Base-by-base conservation (phyloP, 2,329 filamentous ascomycete genomes). In the Cadophora sp. region DNA sequence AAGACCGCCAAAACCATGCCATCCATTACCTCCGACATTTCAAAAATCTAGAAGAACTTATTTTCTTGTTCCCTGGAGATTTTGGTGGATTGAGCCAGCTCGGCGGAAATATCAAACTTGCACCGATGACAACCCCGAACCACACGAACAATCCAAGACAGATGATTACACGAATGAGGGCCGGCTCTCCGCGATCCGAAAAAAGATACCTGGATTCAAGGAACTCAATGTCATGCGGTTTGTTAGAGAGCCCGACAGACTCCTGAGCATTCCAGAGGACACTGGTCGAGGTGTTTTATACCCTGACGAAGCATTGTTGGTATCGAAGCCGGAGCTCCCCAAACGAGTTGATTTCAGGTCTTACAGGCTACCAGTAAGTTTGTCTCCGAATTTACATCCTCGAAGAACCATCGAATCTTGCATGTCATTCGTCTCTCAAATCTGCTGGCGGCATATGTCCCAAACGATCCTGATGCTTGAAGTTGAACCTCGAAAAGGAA, bases 211-310 rank as follows among this genome's bases (percentile, higher is more conserved):
- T 6, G 34, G 50, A 16, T 43, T 64, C 22, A 46, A 56, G 22
- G n/a, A 27, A 31, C 14, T 64, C 4, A n/a, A 22, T 56, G 19
- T 12, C 12, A 64, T 46, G 62, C 14, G 31, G 12, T 37, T 14
- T 14, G 9, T 29, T 16, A 43, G 50, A 64, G 62, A 43, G 12
- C 27, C 31, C 2, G 50, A 46, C 12, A 43, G 14, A 43, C 48
- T 8, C 5, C 8, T 16, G 34, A 59, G 22, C 12, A 4, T 27
- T 2, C 56, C 56, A 7, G 56, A 59, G 56, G 22, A 43, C 9
- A 40, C 56, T 19, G 56, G 56, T 43, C 8, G 34, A 40, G 56
- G 56, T 19, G 56, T 43, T 24, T 26, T 59, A 22, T 43, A 59
- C 11, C 56, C 55, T 14, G 31, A 40, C 7, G 31, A 40, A 40